Evolutionary conservation across 208 protist genomes (phyloP), one percentile per base, ranked within the genome.

Genomic region (Endotrypanum monterogeii): DNA sequence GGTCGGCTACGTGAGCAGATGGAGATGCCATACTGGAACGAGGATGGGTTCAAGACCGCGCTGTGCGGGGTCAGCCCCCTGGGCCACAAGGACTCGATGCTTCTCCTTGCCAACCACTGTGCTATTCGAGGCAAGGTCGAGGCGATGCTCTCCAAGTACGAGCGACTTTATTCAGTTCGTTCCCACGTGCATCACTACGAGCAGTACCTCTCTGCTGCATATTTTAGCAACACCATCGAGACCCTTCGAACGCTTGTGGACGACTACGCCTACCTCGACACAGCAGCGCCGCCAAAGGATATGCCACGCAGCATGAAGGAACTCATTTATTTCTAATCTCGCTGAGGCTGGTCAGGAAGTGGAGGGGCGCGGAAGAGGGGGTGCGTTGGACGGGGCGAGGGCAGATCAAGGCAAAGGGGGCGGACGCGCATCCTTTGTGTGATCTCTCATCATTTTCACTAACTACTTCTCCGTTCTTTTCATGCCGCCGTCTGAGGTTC

Each of bases 1-100:
- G 83, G 74, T 6, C 72, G 88, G n/a, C 80, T 99, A 65, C 88
- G 87, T 32, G 74, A 83, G 46, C 78, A 88, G 63, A 84, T 99
- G 65, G 68, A 79, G 66, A 87, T 99, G 79, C 85, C 91, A 1
- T 92, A 97, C 77, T 99, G 98, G 98, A 99, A 99, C 77, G 86
- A 92, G 51, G 98, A 99, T 65, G 98, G 96, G 39, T 99, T 98
- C 88, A 99, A 99, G 84, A 96, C 98, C 28, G 97, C 98, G 5
- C 75, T 97, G 60, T 99, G 98, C 76, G 83, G 90, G 2, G 92
- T 97, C 41, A 94, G 96, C 65, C 96, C 97, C 16, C 85, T 98
- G 0, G 89, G 91, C 30, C 96, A 98, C 83, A 83, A 84, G 52
- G 79, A 97, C 58, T 98, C 97, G 14, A 84, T 99, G 68, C 85